These are phyloP conservation scores for Leccinum arenicola DNA, from an alignment of 768 basidiomycete species.

Conservation along the genomic window DNA sequence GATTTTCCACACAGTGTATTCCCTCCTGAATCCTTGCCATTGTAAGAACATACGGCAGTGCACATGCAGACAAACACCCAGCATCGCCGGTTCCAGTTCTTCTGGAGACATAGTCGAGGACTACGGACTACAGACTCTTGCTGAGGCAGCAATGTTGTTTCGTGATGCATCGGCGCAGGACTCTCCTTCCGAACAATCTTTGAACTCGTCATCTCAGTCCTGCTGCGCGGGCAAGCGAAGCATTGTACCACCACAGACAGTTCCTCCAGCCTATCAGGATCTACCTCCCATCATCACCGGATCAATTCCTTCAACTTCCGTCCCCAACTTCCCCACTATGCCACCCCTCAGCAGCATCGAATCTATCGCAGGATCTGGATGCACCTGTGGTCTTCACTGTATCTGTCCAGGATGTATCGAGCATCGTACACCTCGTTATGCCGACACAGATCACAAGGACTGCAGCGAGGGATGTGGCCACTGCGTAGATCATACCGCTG, in stretches of 20 bases:
- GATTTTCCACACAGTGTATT: slow-evolving; percentile 43
- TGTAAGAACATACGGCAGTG: slow-evolving; percentile 58
- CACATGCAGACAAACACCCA: slow-evolving; percentile 36
- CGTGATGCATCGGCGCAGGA: slow-evolving; percentile 6
- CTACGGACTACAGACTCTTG: slow-evolving; percentile 34
- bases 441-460: slow-evolving; percentile 34
- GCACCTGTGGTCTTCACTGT: slow-evolving; percentile 68
- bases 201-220: slow-evolving; percentile 19
- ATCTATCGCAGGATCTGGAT: slow-evolving; percentile 64
- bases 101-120: neutral
- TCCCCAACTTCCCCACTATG: slow-evolving; percentile 53
- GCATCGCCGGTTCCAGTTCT: slow-evolving; percentile 5
- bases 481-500: slow-evolving; percentile 55
- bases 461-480: slow-evolving; percentile 54
- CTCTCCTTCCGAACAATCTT: slow-evolving; percentile 4
- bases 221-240: slow-evolving; percentile 11
- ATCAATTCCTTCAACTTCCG: slow-evolving; percentile 17
- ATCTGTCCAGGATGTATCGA: slow-evolving; percentile 71
- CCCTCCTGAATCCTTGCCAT: slow-evolving; percentile 61
- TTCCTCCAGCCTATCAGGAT: slow-evolving; percentile 33
- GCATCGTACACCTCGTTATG: slow-evolving; percentile 57
- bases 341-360: slow-evolving; percentile 57
- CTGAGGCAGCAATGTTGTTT: slow-evolving; percentile 35
- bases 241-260: neutral
- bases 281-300: slow-evolving; percentile 47